Evolutionary conservation across 768 basidiomycete genomes (phyloP), one percentile per base, ranked within the genome.

Genomic region (Kwoniella shandongensis): DNA sequence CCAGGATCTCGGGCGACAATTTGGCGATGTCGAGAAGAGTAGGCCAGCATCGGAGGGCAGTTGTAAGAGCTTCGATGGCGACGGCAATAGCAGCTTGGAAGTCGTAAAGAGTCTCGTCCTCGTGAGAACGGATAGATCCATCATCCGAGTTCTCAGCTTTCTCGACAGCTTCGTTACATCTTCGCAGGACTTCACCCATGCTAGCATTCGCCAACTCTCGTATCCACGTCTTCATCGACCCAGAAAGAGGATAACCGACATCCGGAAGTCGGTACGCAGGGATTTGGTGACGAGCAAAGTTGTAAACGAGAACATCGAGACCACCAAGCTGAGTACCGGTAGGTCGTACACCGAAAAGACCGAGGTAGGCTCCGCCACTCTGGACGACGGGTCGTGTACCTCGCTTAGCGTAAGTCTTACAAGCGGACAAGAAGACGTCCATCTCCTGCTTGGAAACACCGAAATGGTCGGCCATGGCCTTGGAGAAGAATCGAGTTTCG

Each of bases 191-290:
- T 32, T 74, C 71, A 13, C 51, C 59, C 59, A 78, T 68, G 26
- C 72, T 72, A 42, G 65, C 55, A 39, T 67, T 66, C 26, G 60
- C 48, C 42, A 68, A 53, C 27, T 66, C 61, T n/a, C 66, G 58
- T 12, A 78, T 57, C 67, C 68, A 78, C 3, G 61, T 60, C 15
- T 59, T 54, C 60, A 72, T 68, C 6, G 62, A 61, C 17, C 57
- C 53, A 10, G 60, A 62, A 20, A 76, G 52, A 4, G 74, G 75
- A 45, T 46, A 65, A 13, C 54, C 27, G 47, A 78, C 74, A 39
- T 78, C 76, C 0, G 77, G 77, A 4, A 78, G 68, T 7, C 77
- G 72, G 52, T 76, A 78, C 15, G 76, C 75, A 6, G 77, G 77
- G 41, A 78, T 74, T 61, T 78, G 59, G 48, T 77, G 77, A 20